Evolutionary conservation across 2,329 filamentous ascomycete genomes (phyloP).

Genomic region (Nemania abortiva): DNA sequence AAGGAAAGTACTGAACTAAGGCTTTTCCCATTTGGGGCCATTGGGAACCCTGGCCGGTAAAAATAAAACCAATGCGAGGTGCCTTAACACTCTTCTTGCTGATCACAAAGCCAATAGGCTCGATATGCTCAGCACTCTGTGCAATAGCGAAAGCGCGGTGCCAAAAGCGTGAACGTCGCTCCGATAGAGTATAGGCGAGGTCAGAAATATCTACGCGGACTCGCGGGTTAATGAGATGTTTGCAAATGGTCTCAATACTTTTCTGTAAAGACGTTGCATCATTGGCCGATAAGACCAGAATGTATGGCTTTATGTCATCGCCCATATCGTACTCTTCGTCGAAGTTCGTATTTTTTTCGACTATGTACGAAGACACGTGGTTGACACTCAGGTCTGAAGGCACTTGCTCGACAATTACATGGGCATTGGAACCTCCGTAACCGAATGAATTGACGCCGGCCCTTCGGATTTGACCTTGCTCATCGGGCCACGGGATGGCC

Average conservation of each 20-base stretch:
- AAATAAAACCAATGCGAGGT: conserved; percentile 19
- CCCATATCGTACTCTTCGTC: neutral
- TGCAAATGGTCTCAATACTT: neutral
- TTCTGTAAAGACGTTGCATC: conserved; percentile 3
- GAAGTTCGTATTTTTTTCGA: neutral
- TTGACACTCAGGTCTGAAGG: neutral
- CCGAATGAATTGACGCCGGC: conserved; percentile 33
- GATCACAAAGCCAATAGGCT: neutral
- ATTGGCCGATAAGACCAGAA: conserved; percentile 20
- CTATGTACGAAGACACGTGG: neutral
- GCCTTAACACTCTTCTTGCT: neutral
- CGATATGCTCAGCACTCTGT: neutral
- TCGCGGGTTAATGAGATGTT: conserved; percentile 16
- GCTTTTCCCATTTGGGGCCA: conserved; percentile 37
- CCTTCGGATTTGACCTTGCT: conserved; percentile 27
- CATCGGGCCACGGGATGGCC: neutral
- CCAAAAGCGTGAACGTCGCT: conserved; percentile 19
- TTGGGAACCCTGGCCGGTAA: conserved; percentile 36
- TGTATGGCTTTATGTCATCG: neutral
- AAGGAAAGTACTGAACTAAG: conserved; percentile 26
- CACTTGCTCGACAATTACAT: conserved; percentile 9
- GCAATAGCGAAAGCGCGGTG: conserved; percentile 14
- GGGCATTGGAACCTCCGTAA: conserved; percentile 27
- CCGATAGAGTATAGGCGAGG: conserved; percentile 25
- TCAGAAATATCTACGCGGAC: conserved; percentile 9